Evolutionary conservation across 345 rosid species (phyloP), one percentile per base, ranked within the genome.

Genomic region (Tarenaya hassleriana): DNA sequence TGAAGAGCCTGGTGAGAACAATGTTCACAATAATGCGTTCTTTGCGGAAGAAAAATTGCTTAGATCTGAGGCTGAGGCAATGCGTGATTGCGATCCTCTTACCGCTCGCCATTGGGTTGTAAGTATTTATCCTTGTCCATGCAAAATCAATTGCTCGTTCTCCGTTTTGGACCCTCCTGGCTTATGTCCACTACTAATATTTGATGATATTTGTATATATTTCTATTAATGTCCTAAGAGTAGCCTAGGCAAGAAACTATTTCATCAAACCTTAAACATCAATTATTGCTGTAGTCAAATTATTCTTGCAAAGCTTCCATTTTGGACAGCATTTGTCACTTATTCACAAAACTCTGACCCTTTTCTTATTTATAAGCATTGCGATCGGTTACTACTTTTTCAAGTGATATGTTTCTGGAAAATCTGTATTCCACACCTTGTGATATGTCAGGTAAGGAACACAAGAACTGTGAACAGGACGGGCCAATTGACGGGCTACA

Each of bases 71-170:
- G 60, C 70, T 68, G 69, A 78, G 76, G 97, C 95, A 10, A 85
- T 63, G 92, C 75, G 97, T 62, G 88, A 80, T 47, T 84, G 95
- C 61, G 79, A 82, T 64, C 83, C 95, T 52, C 57, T 75, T 55
- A 54, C 84, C 8, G 97, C 95, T 42, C 88, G 97, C 64, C 89
- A 82, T 48, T 88, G 97, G 97, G 82, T 85, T 61, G 97, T 88
- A 81, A 75, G 95, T 27, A n/a, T n/a, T n/a, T n/a, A n/a, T n/a
- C n/a, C n/a, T n/a, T n/a, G n/a, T n/a, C n/a, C n/a, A n/a, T n/a
- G n/a, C n/a, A n/a, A n/a, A n/a, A n/a, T n/a, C n/a, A n/a, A n/a
- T n/a, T n/a, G n/a, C n/a, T n/a, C n/a, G n/a, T n/a, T n/a, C n/a
- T n/a, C n/a, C n/a, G n/a, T n/a, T n/a, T n/a, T n/a, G n/a, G n/a